Conservation (phyloP, 2,329 filamentous ascomycete genomes). For the Aspergillus felis region DNA sequence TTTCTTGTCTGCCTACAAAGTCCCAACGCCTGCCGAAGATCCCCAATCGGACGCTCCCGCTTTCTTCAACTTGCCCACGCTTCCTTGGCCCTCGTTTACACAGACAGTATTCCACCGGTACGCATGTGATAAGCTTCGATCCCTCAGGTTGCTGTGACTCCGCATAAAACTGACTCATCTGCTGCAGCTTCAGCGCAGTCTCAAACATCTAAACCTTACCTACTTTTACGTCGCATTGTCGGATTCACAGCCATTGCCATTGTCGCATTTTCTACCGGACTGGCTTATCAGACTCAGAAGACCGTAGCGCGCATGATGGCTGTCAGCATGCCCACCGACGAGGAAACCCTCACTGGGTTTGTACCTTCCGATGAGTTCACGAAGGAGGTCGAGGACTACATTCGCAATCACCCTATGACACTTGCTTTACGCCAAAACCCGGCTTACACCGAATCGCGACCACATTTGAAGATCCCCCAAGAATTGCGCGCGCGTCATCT, state of each 20-base stretch:
- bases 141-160: neutral
- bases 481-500: constrained; percentile 68
- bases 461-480: constrained; percentile 79
- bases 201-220: constrained; percentile 19
- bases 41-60: neutral
- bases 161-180: neutral
- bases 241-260: constrained; percentile 36
- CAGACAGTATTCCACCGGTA: constrained; percentile 9
- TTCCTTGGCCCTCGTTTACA: neutral
- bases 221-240: constrained; percentile 31
- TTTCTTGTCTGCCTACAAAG: constrained; percentile 10
- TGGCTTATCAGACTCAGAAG: constrained; percentile 23
- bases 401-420: constrained; percentile 72
- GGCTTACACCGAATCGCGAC: constrained; percentile 70
- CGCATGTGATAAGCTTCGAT: neutral
- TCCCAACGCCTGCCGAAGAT: constrained; percentile 4
- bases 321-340: constrained; percentile 57
- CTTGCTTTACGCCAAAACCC: constrained; percentile 63
- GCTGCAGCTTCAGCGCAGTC: neutral
- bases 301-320: constrained; percentile 32
- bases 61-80: constrained; percentile 5
- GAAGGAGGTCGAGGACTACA: constrained; percentile 64
- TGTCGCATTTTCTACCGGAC: constrained; percentile 30
- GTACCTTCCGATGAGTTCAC: constrained; percentile 50
- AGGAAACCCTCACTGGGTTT: constrained; percentile 68